phyloP scores from a whole-genome alignment of 768 basidiomycete species.

The Rhodotorula kratochvilovae region DNA sequence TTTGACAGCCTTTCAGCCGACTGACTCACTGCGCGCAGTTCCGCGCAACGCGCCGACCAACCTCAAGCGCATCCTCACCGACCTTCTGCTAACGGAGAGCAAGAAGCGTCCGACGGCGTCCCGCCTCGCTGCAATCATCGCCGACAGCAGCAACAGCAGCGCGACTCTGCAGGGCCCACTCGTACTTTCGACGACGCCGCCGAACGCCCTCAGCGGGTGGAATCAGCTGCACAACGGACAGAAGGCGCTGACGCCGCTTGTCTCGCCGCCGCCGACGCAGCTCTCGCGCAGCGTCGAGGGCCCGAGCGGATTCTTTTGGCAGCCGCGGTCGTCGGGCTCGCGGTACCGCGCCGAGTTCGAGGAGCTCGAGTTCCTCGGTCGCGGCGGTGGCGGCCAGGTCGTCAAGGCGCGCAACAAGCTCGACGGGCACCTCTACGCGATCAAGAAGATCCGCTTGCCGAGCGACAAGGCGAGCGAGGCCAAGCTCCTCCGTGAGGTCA shows the following conservation, averaged over 20 bases:
- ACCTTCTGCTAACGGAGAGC: conserved; percentile 32
- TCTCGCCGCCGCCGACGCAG: conserved; percentile 21
- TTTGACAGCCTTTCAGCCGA: not conserved
- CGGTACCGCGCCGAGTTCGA: conserved; percentile 43
- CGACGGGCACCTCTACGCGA: conserved; percentile 38
- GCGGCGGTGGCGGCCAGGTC: conserved; percentile 44
- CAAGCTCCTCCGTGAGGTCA: conserved; percentile 43
- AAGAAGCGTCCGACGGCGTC: conserved; percentile 31
- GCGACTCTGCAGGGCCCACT: not conserved
- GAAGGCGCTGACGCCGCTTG: conserved; percentile 10
- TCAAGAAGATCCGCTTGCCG: conserved; percentile 44
- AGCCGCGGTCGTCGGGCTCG: conserved; percentile 31
- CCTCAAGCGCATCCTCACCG: conserved; percentile 28
- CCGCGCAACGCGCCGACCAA: conserved; percentile 20
- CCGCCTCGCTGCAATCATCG: conserved; percentile 7
- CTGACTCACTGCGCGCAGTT: not conserved
- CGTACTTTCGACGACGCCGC: conserved; percentile 24
- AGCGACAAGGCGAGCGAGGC: conserved; percentile 35
- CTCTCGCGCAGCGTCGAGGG: conserved; percentile 26
- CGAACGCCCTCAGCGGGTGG: conserved; percentile 17
- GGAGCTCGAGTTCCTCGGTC: conserved; percentile 42
- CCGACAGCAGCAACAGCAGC: conserved; percentile 29
- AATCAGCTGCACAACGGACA: conserved; percentile 1
- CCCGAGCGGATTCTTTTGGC: conserved; percentile 41
- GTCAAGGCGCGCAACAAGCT: conserved; percentile 44